Conservation (phyloP, 73 alveolate species). For the Tetrahymena elliotti region DNA sequence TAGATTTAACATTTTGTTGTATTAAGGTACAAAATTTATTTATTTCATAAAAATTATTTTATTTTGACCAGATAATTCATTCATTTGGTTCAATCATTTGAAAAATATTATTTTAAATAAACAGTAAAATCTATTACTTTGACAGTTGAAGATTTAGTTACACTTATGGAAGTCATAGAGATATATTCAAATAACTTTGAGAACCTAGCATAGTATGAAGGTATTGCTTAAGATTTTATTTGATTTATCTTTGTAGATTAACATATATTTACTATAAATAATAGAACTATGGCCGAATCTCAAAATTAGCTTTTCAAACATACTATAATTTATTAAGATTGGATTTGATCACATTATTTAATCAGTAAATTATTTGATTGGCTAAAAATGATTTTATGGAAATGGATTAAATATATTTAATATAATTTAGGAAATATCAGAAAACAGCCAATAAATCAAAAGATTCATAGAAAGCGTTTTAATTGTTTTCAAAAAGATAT, state of each 20-base stretch:
- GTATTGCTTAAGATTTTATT: neutral
- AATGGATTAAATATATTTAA: neutral
- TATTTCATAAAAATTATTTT: neutral
- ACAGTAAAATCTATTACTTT: neutral
- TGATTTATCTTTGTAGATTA: neutral
- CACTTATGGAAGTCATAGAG: neutral
- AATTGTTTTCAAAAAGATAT: neutral
- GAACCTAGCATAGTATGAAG: neutral
- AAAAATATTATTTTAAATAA: no score
- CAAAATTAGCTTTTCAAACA: neutral
- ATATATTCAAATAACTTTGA: neutral
- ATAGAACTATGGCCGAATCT: neutral
- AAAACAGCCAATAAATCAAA: neutral
- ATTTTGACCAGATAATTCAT: no score
- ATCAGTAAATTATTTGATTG: neutral
- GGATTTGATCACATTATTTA: neutral
- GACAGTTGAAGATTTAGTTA: neutral
- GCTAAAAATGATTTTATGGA: no score
- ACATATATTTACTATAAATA: neutral
- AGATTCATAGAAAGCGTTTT: neutral
- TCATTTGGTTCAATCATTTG: no score
- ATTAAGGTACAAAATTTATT: neutral
- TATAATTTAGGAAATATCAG: neutral
- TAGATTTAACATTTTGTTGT: neutral
- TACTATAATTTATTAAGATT: neutral